Evolutionary conservation across 495 filamentous ascomycete species (phyloP).

Genomic region (Penicillium tannophilum): DNA sequence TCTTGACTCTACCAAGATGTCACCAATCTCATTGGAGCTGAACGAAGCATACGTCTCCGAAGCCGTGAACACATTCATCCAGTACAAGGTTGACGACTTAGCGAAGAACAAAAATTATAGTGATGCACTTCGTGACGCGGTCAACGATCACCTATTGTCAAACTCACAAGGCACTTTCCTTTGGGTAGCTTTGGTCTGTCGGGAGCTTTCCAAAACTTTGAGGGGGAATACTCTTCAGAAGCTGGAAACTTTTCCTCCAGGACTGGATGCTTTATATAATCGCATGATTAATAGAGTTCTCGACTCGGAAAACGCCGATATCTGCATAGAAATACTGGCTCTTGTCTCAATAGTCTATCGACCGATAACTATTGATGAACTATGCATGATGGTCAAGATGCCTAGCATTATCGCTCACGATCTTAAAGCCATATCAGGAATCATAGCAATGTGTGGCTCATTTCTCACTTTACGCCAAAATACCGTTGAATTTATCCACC

Average conservation of each 20-base stretch:
- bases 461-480: constrained; percentile 7
- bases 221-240: not conserved
- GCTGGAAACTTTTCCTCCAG: constrained; percentile 3
- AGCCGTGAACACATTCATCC: not conserved
- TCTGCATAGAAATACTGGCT: not conserved
- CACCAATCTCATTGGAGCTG: not conserved
- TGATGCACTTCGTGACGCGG: constrained; percentile 38
- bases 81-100: not conserved
- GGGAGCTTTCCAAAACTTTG: not conserved
- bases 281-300: constrained; percentile 3
- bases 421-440: not conserved
- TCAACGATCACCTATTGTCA: constrained; percentile 42
- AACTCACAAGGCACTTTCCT: constrained; percentile 7
- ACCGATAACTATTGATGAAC: not conserved
- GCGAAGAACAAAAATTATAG: not conserved
- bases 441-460: constrained; percentile 2
- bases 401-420: not conserved
- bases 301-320: not conserved
- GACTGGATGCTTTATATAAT: not conserved
- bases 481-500: constrained; percentile 2
- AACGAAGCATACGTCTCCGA: not conserved
- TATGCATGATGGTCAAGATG: not conserved
- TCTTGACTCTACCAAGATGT: not conserved
- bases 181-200: not conserved
- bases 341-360: not conserved